phyloP scores from a whole-genome alignment of 2,329 filamentous ascomycete genomes.

The Aspergillus piperis region DNA sequence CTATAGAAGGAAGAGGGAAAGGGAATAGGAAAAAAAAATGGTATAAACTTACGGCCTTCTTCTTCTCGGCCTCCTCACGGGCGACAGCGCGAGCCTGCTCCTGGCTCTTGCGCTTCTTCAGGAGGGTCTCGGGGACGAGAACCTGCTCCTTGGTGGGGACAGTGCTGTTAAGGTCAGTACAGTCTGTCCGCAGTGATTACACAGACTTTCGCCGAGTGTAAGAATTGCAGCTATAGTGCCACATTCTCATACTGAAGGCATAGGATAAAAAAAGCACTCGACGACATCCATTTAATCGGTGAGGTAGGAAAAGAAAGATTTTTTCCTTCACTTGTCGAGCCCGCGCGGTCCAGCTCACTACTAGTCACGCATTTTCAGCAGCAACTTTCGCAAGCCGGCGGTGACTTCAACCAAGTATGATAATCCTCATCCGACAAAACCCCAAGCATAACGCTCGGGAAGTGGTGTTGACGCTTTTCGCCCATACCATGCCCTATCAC shows the following conservation, averaged over 20 bases:
- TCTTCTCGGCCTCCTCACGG: constrained; percentile 76
- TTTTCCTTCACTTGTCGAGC: constrained; percentile 13
- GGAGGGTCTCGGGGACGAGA: constrained; percentile 96
- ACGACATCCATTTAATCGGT: constrained; percentile 77
- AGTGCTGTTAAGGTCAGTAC: constrained; percentile 75
- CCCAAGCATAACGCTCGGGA: constrained; percentile 59
- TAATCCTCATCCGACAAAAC: constrained; percentile 75
- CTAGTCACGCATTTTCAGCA: constrained; percentile 33
- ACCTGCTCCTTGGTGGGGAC: constrained; percentile 94
- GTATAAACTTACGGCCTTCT: constrained; percentile 75
- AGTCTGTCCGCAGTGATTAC: constrained; percentile 72
- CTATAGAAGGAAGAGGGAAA: constrained; percentile 32
- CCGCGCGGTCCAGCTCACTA: not conserved
- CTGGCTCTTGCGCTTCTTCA: constrained; percentile 99
- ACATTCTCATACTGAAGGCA: constrained; percentile 80
- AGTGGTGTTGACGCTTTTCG: constrained; percentile 51
- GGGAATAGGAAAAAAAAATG: constrained; percentile 10
- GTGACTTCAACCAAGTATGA: constrained; percentile 31
- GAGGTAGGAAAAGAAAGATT: constrained; percentile 49
- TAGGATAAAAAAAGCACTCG: constrained; percentile 66
- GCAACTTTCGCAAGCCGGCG: constrained; percentile 25
- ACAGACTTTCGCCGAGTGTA: constrained; percentile 71
- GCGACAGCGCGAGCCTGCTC: constrained; percentile 97
- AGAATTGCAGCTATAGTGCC: constrained; percentile 90
- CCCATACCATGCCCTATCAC: constrained; percentile 15